phyloP scores from a whole-genome alignment of 148 eudicot species.

The Linanthus parryae region DNA sequence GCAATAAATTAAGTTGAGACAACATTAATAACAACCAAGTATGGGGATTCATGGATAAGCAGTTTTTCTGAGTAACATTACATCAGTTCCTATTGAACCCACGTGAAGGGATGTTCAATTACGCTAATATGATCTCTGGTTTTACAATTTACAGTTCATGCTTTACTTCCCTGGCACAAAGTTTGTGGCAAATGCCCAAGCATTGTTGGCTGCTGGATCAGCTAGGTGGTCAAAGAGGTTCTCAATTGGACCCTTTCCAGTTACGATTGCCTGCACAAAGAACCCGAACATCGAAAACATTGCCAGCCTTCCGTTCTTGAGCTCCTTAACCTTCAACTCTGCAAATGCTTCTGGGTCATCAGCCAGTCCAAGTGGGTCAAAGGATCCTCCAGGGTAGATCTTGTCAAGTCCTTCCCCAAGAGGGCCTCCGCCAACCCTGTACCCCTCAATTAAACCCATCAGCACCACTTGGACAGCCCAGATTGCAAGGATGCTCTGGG shows the following conservation, averaged over 20 bases:
- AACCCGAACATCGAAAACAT: constrained; percentile 28
- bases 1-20: too few relatives aligned
- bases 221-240: constrained; percentile 22
- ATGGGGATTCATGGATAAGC: too few relatives aligned
- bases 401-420: constrained; percentile 22
- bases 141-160: too few relatives aligned
- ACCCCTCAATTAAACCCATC: constrained; percentile 23
- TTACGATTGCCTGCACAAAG: constrained; percentile 25
- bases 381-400: constrained; percentile 17
- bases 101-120: too few relatives aligned
- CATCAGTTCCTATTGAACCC: too few relatives aligned
- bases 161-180: constrained; percentile 30
- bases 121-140: too few relatives aligned
- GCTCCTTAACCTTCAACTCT: constrained; percentile 28
- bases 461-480: constrained; percentile 26
- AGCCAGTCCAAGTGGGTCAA: constrained; percentile 21
- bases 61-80: too few relatives aligned
- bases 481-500: constrained; percentile 28
- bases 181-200: constrained; percentile 33
- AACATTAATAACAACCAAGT: too few relatives aligned
- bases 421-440: constrained; percentile 21
- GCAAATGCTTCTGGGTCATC: constrained; percentile 31
- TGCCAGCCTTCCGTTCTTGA: constrained; percentile 24
- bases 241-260: constrained; percentile 30
- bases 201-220: constrained; percentile 28